Conservation (phyloP, 75 land plant species). For the Pseudotsuga menziesii region DNA sequence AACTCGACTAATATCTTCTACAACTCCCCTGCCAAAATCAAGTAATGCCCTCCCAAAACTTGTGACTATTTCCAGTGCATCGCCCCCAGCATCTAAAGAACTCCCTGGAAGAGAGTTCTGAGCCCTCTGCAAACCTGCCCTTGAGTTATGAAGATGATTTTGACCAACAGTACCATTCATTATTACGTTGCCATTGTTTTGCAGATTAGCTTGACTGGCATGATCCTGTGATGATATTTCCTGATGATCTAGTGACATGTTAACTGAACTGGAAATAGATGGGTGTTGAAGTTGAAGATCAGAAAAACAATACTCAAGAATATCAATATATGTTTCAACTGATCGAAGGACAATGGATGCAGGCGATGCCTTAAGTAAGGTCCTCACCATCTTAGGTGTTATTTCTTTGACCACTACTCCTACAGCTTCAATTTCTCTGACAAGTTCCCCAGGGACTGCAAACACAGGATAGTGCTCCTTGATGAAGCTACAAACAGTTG, state of each 20-base stretch:
- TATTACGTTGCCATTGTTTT: background rate
- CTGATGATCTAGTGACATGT: constrained; percentile 1
- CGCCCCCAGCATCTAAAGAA: constrained; percentile 34
- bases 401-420: constrained; percentile 69
- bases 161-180: background rate
- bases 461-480: constrained; percentile 95
- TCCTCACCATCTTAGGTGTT: constrained; percentile 87
- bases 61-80: constrained; percentile 67
- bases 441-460: constrained; percentile 88
- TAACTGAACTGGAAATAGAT: constrained; percentile 2
- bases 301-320: constrained; percentile 84
- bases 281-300: constrained; percentile 38
- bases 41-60: constrained; percentile 61
- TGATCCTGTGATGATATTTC: constrained; percentile 4
- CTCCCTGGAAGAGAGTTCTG: constrained; percentile 12
- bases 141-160: constrained; percentile 6
- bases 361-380: constrained; percentile 56
- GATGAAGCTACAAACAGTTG: constrained; percentile 79
- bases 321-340: constrained; percentile 78
- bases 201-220: constrained; percentile 4
- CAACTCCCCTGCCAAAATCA: constrained; percentile 74
- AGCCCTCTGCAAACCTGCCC: constrained; percentile 7
- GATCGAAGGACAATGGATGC: constrained; percentile 57
- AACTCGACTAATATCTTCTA: constrained; percentile 64
- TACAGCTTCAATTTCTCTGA: constrained; percentile 76